A percentile compares a stretch with the other conserved stretches of the same genome.
These are phyloP conservation scores for Dispira simplex DNA, from an alignment of 192 early-diverging fungal genomes.

Conservation along the genomic window DNA sequence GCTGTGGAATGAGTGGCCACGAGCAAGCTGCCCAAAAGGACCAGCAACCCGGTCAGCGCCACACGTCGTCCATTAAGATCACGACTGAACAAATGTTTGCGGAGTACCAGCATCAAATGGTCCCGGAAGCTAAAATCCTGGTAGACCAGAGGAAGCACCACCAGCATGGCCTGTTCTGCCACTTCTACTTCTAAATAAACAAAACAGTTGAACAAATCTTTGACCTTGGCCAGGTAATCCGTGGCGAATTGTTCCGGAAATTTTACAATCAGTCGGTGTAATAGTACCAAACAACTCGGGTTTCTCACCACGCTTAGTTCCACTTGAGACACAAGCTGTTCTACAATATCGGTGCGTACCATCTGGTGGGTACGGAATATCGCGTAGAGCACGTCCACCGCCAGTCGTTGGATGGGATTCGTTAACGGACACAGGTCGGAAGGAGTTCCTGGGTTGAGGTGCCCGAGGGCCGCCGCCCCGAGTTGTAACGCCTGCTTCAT, in stretches of 20 bases:
- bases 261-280: constrained; percentile 16
- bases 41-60: constrained; percentile 43
- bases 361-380: constrained; percentile 40
- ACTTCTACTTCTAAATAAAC: constrained; percentile 33
- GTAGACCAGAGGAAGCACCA: constrained; percentile 35
- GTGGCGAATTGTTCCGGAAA: constrained; percentile 17
- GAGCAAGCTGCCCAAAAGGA: constrained; percentile 23
- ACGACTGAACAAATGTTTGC: constrained; percentile 51
- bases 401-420: constrained; percentile 12
- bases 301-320: constrained; percentile 16
- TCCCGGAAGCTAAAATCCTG: constrained; percentile 36
- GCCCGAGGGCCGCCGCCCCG: background rate
- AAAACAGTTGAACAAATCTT: constrained; percentile 48
- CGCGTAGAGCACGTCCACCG: constrained; percentile 14
- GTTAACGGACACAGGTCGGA: background rate
- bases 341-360: constrained; percentile 50
- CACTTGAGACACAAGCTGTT: constrained; percentile 42
- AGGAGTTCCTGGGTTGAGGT: background rate
- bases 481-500: background rate
- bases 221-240: constrained; percentile 25
- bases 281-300: constrained; percentile 13
- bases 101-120: constrained; percentile 46
- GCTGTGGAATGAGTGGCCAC: constrained; percentile 12
- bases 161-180: constrained; percentile 34
- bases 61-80: constrained; percentile 40